Evolutionary conservation across 2,329 filamentous ascomycete genomes (phyloP).

Genomic region (Monilinia fructigena): DNA sequence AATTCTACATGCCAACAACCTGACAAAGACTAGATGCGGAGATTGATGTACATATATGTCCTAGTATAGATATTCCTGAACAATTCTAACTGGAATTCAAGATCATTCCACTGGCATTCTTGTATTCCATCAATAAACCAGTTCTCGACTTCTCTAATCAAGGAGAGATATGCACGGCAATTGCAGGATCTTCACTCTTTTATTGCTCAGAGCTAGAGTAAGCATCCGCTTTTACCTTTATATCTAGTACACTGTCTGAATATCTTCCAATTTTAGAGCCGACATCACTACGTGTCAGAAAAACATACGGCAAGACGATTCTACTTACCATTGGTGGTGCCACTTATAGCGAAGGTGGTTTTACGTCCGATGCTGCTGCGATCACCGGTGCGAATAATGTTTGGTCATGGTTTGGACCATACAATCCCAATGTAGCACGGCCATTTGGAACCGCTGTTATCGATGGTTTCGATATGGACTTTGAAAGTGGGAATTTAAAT

Average conservation of each 20-base stretch:
- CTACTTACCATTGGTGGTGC: constrained; percentile 70
- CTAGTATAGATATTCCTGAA: neutral
- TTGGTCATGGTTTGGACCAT: constrained; percentile 70
- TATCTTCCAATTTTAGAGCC: constrained; percentile 30
- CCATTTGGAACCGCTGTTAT: constrained; percentile 66
- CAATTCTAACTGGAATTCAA: constrained; percentile 36
- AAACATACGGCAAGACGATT: constrained; percentile 63
- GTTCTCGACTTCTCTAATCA: constrained; percentile 64
- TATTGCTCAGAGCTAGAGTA: constrained; percentile 65
- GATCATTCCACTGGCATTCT: constrained; percentile 64
- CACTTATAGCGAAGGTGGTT: constrained; percentile 68
- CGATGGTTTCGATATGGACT: constrained; percentile 77
- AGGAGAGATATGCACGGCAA: constrained; percentile 59
- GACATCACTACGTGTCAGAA: constrained; percentile 61
- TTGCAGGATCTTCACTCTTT: constrained; percentile 56
- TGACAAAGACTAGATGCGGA: constrained; percentile 43
- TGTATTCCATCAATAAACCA: constrained; percentile 55
- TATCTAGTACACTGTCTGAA: neutral
- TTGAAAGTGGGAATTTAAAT: constrained; percentile 59
- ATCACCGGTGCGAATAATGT: constrained; percentile 57
- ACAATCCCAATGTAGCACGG: constrained; percentile 50
- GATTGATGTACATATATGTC: constrained; percentile 44
- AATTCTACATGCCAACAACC: constrained; percentile 16
- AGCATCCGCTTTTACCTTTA: constrained; percentile 34
- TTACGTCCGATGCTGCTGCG: constrained; percentile 53